phyloP scores from a whole-genome alignment of 106 monocot genomes.

The Platanthera guangdongensis region DNA sequence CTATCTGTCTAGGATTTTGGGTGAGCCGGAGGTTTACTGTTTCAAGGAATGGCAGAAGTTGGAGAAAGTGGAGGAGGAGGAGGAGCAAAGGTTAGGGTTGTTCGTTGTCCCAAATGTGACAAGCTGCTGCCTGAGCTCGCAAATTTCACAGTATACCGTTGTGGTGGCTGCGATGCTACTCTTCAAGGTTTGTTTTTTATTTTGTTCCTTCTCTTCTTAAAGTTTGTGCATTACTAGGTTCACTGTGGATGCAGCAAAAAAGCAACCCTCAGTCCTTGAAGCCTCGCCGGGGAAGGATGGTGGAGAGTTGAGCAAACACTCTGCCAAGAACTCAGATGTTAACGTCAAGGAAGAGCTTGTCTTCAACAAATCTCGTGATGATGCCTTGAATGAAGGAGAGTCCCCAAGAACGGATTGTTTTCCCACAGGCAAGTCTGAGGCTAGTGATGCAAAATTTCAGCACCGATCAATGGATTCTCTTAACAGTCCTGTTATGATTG shows the following conservation, averaged over 20 bases:
- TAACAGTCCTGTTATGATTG: background rate
- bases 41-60: conserved; percentile 6
- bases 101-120: conserved; percentile 89
- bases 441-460: conserved; percentile 14
- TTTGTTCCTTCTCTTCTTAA: background rate
- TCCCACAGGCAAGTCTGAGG: conserved; percentile 9
- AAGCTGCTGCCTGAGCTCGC: conserved; percentile 81
- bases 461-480: conserved; percentile 17
- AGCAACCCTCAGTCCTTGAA: conserved; percentile 17
- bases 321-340: conserved; percentile 26
- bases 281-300: conserved; percentile 43
- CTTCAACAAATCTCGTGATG: background rate
- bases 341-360: conserved; percentile 8
- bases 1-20: background rate
- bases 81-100: conserved; percentile 57
- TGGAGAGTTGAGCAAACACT: conserved; percentile 10
- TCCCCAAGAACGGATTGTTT: conserved; percentile 7
- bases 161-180: conserved; percentile 80
- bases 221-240: background rate
- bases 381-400: conserved; percentile 9
- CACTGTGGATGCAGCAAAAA: conserved; percentile 32
- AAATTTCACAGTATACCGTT: conserved; percentile 68
- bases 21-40: background rate
- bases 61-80: conserved; percentile 32
- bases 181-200: conserved; percentile 59